Evolutionary conservation across 1,139 yeast species (phyloP).

Genomic region (Taiozyma sp.): DNA sequence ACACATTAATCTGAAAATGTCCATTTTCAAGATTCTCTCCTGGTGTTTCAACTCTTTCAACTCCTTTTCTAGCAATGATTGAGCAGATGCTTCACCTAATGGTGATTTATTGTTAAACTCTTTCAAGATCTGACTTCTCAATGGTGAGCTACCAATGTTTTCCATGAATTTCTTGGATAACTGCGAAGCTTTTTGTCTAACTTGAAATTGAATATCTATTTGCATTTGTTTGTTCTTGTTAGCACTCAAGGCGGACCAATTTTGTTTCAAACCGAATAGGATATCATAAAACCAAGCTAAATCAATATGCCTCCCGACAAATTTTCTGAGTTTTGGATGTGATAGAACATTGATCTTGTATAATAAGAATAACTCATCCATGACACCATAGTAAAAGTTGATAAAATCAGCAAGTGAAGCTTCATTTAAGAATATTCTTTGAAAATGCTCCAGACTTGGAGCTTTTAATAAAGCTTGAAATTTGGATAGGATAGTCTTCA

Average conservation of each 20-base stretch:
- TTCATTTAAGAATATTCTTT: conserved; percentile 35
- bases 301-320: conserved; percentile 49
- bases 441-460: conserved; percentile 15
- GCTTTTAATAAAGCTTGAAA: conserved; percentile 10
- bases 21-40: conserved; percentile 30
- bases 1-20: conserved; percentile 32
- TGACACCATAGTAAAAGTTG: conserved; percentile 56
- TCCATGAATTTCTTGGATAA: conserved; percentile 23
- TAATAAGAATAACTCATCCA: conserved; percentile 55
- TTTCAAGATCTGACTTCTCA: conserved; percentile 27
- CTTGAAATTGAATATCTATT: conserved; percentile 30
- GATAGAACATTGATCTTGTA: conserved; percentile 49
- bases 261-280: conserved; percentile 46
- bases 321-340: conserved; percentile 31
- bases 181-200: conserved; percentile 27
- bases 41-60: conserved; percentile 29
- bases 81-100: conserved; percentile 6
- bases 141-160: conserved; percentile 23
- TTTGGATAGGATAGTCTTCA: conserved; percentile 26
- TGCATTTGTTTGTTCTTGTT: conserved; percentile 39
- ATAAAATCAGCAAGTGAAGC: conserved; percentile 42
- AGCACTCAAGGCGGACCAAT: conserved; percentile 35
- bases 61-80: conserved; percentile 20
- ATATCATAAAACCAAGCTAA: conserved; percentile 66
- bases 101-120: conserved; percentile 26